Percentiles rank a stretch among this genome's conserved stretches.
These are phyloP conservation scores for Cyanodermella asteris DNA, from an alignment of 2,329 filamentous ascomycete species.

Conservation along the genomic window DNA sequence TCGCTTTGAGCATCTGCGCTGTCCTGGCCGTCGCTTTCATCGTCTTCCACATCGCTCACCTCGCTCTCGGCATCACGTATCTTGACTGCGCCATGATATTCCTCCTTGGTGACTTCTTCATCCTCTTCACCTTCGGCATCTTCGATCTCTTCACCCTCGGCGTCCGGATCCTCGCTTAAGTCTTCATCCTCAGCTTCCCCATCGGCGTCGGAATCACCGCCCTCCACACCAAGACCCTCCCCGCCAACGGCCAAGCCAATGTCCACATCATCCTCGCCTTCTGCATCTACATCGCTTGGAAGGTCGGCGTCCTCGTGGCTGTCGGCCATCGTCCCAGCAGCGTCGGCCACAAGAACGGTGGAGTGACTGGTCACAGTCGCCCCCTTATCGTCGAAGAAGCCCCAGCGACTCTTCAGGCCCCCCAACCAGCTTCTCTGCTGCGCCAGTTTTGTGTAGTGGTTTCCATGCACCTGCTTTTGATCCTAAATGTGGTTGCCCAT, in stretches of 20 bases:
- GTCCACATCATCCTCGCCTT: constrained; percentile 5
- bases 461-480: no score
- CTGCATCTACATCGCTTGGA: constrained; percentile 6
- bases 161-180: constrained; percentile 14
- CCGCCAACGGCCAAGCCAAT: constrained; percentile 8
- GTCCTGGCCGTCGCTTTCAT: constrained; percentile 20
- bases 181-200: constrained; percentile 7
- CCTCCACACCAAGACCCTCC: constrained; percentile 9
- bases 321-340: constrained; percentile 5
- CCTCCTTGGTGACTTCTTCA: constrained; percentile 14
- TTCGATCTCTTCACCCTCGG: constrained; percentile 13
- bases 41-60: constrained; percentile 18
- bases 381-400: not conserved
- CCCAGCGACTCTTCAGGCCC: no score
- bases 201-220: constrained; percentile 16
- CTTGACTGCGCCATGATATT: constrained; percentile 1
- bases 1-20: constrained; percentile 18
- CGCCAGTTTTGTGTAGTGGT: no score
- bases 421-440: no score
- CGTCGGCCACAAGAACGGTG: constrained; percentile 1
- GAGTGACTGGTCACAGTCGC: not conserved
- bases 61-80: constrained; percentile 21
- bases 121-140: constrained; percentile 13
- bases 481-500: no score
- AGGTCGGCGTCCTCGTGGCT: constrained; percentile 14